A percentile compares a stretch with the other conserved stretches of the same genome.
Evolutionary conservation across 495 filamentous ascomycete genomes (phyloP).

Genomic region (Coniosporium apollinis): DNA sequence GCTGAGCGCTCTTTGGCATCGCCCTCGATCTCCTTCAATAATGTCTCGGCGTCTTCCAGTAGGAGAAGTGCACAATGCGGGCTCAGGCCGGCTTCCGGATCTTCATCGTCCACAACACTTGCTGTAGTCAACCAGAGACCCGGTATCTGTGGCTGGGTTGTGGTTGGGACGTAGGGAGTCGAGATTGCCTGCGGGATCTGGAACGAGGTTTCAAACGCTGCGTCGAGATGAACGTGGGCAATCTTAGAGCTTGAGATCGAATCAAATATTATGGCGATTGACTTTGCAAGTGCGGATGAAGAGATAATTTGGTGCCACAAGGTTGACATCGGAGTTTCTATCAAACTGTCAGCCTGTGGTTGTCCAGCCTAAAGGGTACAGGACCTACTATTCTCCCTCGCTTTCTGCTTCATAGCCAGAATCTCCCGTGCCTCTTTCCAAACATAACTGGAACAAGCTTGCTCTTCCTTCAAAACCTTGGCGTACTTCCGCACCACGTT

Average conservation of each 20-base stretch:
- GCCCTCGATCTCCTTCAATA: slow-evolving; percentile 66
- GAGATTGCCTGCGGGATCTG: slow-evolving; percentile 74
- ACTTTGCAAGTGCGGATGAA: slow-evolving; percentile 63
- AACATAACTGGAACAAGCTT: slow-evolving; percentile 73
- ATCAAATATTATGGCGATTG: slow-evolving; percentile 63
- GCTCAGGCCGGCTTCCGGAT: slow-evolving; percentile 45
- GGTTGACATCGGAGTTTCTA: slow-evolving; percentile 36
- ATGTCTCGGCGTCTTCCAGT: slow-evolving; percentile 65
- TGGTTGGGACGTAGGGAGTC: slow-evolving; percentile 50
- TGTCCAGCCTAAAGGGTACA: slow-evolving; percentile 5
- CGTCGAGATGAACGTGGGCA: slow-evolving; percentile 47
- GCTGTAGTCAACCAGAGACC: slow-evolving; percentile 79
- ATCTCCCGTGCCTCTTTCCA: slow-evolving; percentile 74
- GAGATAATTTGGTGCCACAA: slow-evolving; percentile 56
- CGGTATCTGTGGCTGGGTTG: slow-evolving; percentile 44
- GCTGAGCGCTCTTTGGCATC: slow-evolving; percentile 52
- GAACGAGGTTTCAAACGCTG: slow-evolving; percentile 50
- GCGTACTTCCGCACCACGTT: slow-evolving; percentile 80
- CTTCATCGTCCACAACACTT: slow-evolving; percentile 53
- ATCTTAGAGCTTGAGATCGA: slow-evolving; percentile 72
- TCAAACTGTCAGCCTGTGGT: not conserved
- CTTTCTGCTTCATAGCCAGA: slow-evolving; percentile 57
- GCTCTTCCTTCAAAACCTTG: slow-evolving; percentile 78
- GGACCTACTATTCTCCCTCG: slow-evolving; percentile 38
- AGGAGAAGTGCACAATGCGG: slow-evolving; percentile 78